Evolutionary conservation across 2,329 filamentous ascomycete species (phyloP), one percentile per base, ranked within the genome.

Genomic region (Neoascochyta sp.): DNA sequence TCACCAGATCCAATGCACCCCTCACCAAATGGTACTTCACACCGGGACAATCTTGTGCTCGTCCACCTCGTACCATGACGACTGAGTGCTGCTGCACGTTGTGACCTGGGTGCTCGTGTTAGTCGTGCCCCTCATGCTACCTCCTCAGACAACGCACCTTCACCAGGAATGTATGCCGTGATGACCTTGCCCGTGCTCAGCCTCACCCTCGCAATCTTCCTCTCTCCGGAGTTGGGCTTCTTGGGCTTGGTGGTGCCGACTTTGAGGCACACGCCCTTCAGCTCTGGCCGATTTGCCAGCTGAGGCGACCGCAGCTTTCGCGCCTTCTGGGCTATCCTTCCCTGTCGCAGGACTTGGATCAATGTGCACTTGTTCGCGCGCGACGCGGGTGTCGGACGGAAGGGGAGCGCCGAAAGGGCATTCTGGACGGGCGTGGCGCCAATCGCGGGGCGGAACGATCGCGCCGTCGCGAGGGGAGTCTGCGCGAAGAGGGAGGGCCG

Each of bases 31-130:
- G 87, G 64, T 98, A 98, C 60, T 89, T 82, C 67, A 98, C 92
- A 81, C 92, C 92, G 40, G 92, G 92, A 70, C 92, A 98, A 80
- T 98, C 92, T 76, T 96, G 92, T 45, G 80, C 81, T 61, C 92
- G 76, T 2, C 92, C 92, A 36, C 92, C 92, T 47, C 92, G 76
- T n/a, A 98, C 89, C 47, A 96, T 73, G 33, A 98, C 92, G 25
- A 98, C 92, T 53, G 85, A 93, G 73, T 98, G 93, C 75, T 96
- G 92, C 74, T 96, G 90, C 47, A 96, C 89, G 66, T 96, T 98
- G 69, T 98, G 92, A 27, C 92, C 76, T 79, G 47, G 3, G 36
- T 13, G 12, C 30, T 19, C 9, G 20, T 11, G 28, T 49, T 37
- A 49, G 39, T 14, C 14, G 17, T 9, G 15, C 19, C 13, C 25